Evolutionary conservation across 495 filamentous ascomycete species (phyloP).

Genomic region (Hypomontagnella submonticulosa): DNA sequence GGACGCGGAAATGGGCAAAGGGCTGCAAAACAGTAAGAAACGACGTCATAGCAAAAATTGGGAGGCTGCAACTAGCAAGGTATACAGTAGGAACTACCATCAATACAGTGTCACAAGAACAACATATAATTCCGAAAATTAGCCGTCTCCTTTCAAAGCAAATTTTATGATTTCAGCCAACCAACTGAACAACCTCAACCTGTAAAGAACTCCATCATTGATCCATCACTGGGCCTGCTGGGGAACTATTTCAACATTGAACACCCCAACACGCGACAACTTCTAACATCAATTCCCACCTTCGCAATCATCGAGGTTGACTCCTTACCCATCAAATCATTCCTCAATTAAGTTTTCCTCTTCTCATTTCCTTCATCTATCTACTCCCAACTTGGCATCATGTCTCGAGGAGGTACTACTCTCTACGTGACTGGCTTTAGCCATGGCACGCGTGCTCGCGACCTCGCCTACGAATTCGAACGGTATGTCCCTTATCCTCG

Average conservation of each 20-base stretch:
- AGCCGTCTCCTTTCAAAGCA: conserved; percentile 29
- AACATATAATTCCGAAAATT: conserved; percentile 24
- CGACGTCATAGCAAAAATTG: too few relatives aligned
- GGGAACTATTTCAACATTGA: conserved; percentile 33
- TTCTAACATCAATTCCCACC: conserved; percentile 17
- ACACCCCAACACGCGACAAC: conserved; percentile 29
- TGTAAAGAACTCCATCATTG: conserved; percentile 9
- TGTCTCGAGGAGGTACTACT: conserved; percentile 94
- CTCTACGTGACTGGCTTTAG: conserved; percentile 98
- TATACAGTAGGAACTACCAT: conserved; percentile 1
- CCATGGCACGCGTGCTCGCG: conserved; percentile 98
- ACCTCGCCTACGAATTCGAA: conserved; percentile 92
- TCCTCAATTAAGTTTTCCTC: conserved; percentile 37
- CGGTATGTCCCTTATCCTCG: conserved; percentile 78
- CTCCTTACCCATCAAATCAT: conserved; percentile 7
- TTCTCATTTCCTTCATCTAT: conserved; percentile 35
- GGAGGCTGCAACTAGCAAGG: conserved; percentile 1
- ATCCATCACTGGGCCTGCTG: conserved; percentile 17
- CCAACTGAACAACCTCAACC: conserved; percentile 26
- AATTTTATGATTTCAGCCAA: conserved; percentile 40
- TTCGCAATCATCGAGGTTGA: conserved; percentile 34
- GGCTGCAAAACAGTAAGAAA: too few relatives aligned
- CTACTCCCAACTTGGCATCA: conserved; percentile 54
- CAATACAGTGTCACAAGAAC: not conserved
- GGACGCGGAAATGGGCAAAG: too few relatives aligned